These are phyloP conservation scores for Lagerstroemia speciosa DNA, from an alignment of 345 rosid genomes.

Conservation along the genomic window DNA sequence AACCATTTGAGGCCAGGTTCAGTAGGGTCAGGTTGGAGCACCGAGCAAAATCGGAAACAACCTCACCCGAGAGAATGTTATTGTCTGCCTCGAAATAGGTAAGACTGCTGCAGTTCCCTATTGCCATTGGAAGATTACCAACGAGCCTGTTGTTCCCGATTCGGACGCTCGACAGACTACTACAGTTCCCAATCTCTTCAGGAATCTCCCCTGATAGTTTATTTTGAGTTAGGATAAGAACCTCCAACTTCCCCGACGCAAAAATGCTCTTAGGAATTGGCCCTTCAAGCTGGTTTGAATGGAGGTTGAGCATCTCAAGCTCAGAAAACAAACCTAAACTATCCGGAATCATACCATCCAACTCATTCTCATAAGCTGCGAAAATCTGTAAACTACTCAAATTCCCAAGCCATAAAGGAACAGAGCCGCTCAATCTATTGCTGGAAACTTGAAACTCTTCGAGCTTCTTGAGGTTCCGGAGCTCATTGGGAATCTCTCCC, in stretches of 20 bases:
- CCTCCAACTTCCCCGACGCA: conserved; percentile 65
- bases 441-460: conserved; percentile 60
- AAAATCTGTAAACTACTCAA: conserved; percentile 48
- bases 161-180: conserved; percentile 65
- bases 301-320: conserved; percentile 70
- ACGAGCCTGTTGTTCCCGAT: conserved; percentile 77
- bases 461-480: conserved; percentile 47
- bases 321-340: conserved; percentile 62
- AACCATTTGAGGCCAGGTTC: conserved; percentile 79
- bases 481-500: conserved; percentile 59
- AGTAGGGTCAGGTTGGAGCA: conserved; percentile 84
- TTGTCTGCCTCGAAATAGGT: conserved; percentile 86
- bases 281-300: conserved; percentile 79
- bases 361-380: conserved; percentile 53
- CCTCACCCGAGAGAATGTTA: conserved; percentile 74
- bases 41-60: conserved; percentile 58
- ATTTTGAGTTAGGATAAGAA: conserved; percentile 77
- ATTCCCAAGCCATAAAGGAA: conserved; percentile 70
- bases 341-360: conserved; percentile 59
- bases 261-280: conserved; percentile 67
- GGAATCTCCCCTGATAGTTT: conserved; percentile 62
- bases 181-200: conserved; percentile 57
- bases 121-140: conserved; percentile 64
- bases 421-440: conserved; percentile 60
- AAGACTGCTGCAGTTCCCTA: conserved; percentile 77